Base-by-base conservation (phyloP, 2,329 filamentous ascomycete genomes). In the Kalmusia sp. region DNA sequence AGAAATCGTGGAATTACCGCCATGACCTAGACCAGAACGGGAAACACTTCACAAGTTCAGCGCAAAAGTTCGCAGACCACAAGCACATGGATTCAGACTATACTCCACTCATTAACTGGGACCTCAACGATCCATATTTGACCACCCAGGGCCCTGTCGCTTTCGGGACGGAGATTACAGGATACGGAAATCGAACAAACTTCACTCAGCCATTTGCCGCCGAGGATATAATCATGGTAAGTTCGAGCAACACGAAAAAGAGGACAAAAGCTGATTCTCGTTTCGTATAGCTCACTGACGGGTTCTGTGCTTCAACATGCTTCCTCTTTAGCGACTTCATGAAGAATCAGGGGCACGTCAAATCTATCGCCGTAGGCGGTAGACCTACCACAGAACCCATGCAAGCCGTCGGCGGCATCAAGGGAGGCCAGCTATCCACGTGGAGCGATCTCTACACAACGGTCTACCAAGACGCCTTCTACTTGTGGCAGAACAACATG, bases 281-380 rank as follows among this genome's bases (percentile, higher is more conserved):
- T 14, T 5, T 22, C 15, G 40, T 33, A 19, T 12, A 44, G 40
- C 34, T 49, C 9, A 49, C 47, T 44, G 74, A 77, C 40, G 74
- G 73, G 28, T 68, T 68, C 55, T 77, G 75, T 51, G 68, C 68
- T 2, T 68, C 62, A 1, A 75, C 74, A 11, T 77, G 75, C 62
- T 70, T 73, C 15, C 69, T 76, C 50, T 77, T 77, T 65, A 57
- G 60, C 34, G 73, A 77, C 50, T 54, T 77, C 15, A 74, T 77
- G 71, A 65, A 66, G 12, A 67, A 70, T 24, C 72, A 76, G 60
- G 74, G 61, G 3, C 64, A 69, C 12, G 67, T 76, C 17, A 67
- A 71, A 24, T 65, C 64, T 4, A 47, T 47, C 15, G 31, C 44
- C 8, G 22, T 47, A 7, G 44, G 44, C n/a, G 44, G 75, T 8